phyloP scores from a whole-genome alignment of 106 monocot species.

The Dioscorea dumetorum region DNA sequence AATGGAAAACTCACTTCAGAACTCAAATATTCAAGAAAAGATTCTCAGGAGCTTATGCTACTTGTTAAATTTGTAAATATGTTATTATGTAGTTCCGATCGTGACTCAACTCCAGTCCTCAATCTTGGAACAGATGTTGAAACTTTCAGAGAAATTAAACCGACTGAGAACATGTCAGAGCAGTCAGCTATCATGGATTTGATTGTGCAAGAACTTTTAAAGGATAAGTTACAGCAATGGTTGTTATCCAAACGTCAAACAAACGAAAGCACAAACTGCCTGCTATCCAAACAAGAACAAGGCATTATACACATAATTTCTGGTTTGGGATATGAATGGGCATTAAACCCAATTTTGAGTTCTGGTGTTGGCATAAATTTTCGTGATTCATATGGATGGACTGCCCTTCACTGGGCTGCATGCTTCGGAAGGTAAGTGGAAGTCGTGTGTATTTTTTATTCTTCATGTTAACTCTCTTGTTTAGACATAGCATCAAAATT shows the following conservation, averaged over 20 bases:
- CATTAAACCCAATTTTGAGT: slow-evolving; percentile 55
- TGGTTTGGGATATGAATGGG: slow-evolving; percentile 91
- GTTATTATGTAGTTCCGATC: slow-evolving; percentile 27
- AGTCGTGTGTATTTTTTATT: background rate
- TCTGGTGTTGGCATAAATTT: slow-evolving; percentile 79
- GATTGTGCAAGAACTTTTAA: slow-evolving; percentile 65
- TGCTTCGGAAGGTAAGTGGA: slow-evolving; percentile 70
- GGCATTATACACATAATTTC: slow-evolving; percentile 78
- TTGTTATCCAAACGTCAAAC: slow-evolving; percentile 24
- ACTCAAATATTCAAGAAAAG: slow-evolving; percentile 4
- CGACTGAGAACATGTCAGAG: slow-evolving; percentile 1
- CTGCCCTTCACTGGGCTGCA: slow-evolving; percentile 99
- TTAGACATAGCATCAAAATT: too few species aligned
- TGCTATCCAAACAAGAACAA: slow-evolving; percentile 61
- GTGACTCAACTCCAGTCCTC: background rate
- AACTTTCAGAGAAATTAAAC: slow-evolving; percentile 5
- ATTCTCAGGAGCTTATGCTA: slow-evolving; percentile 33
- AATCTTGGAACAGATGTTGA: slow-evolving; percentile 5
- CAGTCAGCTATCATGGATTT: slow-evolving; percentile 17
- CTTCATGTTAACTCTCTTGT: too few species aligned
- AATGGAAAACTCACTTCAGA: slow-evolving; percentile 2
- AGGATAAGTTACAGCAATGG: slow-evolving; percentile 25
- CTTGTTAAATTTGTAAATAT: slow-evolving; percentile 34
- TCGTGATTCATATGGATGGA: slow-evolving; percentile 91
- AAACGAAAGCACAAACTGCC: slow-evolving; percentile 13